Evolutionary conservation across 257 asterid genomes (phyloP).

Genomic region (Solanum peruvianum): DNA sequence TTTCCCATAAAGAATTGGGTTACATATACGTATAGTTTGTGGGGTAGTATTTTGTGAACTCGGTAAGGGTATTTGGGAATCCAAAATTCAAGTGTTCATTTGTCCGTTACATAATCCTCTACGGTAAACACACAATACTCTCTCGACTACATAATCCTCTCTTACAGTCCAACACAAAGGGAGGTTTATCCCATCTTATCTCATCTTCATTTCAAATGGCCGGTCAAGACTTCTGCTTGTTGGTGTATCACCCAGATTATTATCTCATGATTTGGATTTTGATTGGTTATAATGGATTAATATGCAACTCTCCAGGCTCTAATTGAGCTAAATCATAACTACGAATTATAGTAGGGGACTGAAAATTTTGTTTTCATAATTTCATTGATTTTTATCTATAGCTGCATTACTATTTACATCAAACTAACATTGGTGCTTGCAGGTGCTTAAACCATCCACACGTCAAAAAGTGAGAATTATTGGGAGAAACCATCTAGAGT

Average conservation of each 20-base stretch:
- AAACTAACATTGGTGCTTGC: not conserved
- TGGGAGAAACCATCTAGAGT: slow-evolving; percentile 18
- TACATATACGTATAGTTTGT: not conserved
- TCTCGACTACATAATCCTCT: not conserved
- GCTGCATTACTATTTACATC: not conserved
- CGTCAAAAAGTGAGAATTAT: slow-evolving; percentile 20
- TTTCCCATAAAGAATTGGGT: not conserved
- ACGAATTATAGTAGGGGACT: not conserved
- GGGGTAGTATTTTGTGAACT: not conserved
- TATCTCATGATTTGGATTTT: not conserved
- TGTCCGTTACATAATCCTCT: not conserved
- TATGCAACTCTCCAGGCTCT: not conserved
- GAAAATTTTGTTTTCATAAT: not conserved
- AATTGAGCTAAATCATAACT: not conserved
- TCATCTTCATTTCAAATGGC: not conserved
- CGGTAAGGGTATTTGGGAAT: not conserved
- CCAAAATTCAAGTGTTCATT: not conserved
- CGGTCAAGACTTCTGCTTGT: not conserved
- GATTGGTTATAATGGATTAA: not conserved
- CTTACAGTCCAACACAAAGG: not conserved
- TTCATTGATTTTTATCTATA: not conserved
- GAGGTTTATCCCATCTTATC: not conserved
- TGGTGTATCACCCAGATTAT: not conserved
- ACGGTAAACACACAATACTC: not conserved
- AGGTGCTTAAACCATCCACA: slow-evolving; percentile 37